These are phyloP conservation scores for Arctostaphylos glauca DNA, from an alignment of 148 eudicot species.

Conservation along the genomic window DNA sequence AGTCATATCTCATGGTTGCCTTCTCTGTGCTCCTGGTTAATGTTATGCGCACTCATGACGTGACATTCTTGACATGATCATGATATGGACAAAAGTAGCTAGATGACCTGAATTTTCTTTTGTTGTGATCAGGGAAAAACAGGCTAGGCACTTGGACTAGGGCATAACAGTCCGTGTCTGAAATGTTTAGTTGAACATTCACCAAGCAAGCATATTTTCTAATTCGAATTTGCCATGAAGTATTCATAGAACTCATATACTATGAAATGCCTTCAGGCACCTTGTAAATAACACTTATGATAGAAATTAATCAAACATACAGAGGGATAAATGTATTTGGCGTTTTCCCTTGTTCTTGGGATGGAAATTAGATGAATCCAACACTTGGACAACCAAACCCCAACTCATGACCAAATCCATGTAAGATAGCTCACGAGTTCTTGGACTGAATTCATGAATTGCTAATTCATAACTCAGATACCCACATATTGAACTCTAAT, in stretches of 20 bases:
- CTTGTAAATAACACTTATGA: background rate
- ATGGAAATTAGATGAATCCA: slow-evolving; percentile 1
- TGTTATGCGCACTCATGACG: background rate
- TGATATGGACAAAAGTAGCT: background rate
- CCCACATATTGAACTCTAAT: background rate
- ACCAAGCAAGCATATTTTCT: background rate
- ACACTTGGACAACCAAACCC: background rate
- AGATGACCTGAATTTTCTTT: background rate
- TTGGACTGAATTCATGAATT: background rate
- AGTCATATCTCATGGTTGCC: background rate
- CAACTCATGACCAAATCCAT: background rate
- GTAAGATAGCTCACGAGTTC: background rate
- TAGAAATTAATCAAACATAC: background rate
- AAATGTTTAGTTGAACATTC: background rate
- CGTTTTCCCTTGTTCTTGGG: background rate
- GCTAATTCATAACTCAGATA: background rate
- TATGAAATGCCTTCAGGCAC: background rate
- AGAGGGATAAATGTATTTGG: background rate
- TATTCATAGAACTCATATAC: background rate
- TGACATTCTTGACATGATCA: background rate
- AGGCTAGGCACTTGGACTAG: background rate
- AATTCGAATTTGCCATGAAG: background rate
- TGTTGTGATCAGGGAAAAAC: background rate
- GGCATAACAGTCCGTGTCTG: background rate
- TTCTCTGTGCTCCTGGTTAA: background rate